Evolutionary conservation across 2,329 filamentous ascomycete genomes (phyloP).

Genomic region (Aspergillus fumigatiaffinis): DNA sequence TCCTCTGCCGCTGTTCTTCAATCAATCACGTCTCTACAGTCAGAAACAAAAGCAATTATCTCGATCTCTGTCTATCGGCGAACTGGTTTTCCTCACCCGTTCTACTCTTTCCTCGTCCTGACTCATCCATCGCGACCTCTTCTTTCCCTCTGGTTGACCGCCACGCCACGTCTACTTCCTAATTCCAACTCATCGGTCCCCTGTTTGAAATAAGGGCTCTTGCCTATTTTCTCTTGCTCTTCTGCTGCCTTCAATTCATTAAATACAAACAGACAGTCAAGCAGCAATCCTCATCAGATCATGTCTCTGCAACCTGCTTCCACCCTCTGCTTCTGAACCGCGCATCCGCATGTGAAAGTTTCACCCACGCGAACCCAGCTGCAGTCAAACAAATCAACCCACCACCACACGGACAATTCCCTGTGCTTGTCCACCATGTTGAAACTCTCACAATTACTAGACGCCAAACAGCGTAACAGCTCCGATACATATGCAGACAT

Average conservation of each 20-base stretch:
- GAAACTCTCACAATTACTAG: slow-evolving; percentile 33
- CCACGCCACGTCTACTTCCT: slow-evolving; percentile 9
- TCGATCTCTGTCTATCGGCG: not conserved
- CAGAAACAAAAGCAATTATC: not conserved
- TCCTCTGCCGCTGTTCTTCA: not conserved
- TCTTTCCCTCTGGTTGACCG: not conserved
- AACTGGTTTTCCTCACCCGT: not conserved
- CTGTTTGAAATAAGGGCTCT: slow-evolving; percentile 8
- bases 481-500: slow-evolving; percentile 22
- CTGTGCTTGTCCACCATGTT: slow-evolving; percentile 24
- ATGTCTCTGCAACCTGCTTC: slow-evolving; percentile 4
- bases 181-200: not conserved
- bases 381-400: slow-evolving; percentile 1
- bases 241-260: not conserved
- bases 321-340: slow-evolving; percentile 12
- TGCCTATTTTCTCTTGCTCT: not conserved
- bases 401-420: slow-evolving; percentile 1
- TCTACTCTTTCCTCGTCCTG: not conserved
- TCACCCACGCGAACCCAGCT: slow-evolving; percentile 7
- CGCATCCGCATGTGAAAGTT: slow-evolving; percentile 15
- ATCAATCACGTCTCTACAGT: not conserved
- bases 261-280: not conserved
- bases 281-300: not conserved
- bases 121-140: not conserved
- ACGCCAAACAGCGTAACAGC: slow-evolving; percentile 29